phyloP scores from a whole-genome alignment of 352 stramenopile genomes.

The Phytophthora citrophthora region DNA sequence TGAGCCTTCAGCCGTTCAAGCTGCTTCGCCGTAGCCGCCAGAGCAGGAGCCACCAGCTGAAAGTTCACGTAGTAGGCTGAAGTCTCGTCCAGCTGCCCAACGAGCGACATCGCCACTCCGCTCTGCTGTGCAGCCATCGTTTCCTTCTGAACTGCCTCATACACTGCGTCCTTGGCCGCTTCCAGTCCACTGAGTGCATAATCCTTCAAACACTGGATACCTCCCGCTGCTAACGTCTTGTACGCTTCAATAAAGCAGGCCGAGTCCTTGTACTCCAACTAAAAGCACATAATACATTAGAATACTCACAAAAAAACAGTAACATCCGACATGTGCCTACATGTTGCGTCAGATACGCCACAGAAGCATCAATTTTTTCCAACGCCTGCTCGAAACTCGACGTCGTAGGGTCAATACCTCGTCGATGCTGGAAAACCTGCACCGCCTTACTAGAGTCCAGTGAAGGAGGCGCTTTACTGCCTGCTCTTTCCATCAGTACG shows the following conservation, averaged over 20 bases:
- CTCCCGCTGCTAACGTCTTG: constrained; percentile 60
- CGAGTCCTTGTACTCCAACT: constrained; percentile 77
- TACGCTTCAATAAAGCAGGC: constrained; percentile 81
- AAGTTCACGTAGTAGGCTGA: constrained; percentile 85
- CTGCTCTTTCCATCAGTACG: constrained; percentile 22
- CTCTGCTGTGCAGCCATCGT: constrained; percentile 5
- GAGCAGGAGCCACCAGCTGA: constrained; percentile 67
- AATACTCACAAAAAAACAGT: not conserved
- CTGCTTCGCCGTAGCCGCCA: constrained; percentile 65
- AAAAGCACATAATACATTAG: constrained; percentile 7
- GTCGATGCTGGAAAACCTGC: constrained; percentile 81
- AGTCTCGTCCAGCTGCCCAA: constrained; percentile 63
- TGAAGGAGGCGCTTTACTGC: constrained; percentile 2
- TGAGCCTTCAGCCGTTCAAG: constrained; percentile 58
- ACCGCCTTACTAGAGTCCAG: constrained; percentile 42
- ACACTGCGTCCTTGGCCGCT: constrained; percentile 69
- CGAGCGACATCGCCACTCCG: constrained; percentile 12
- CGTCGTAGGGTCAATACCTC: constrained; percentile 75
- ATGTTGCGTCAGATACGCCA: constrained; percentile 72
- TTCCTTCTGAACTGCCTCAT: constrained; percentile 56
- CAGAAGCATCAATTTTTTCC: constrained; percentile 70
- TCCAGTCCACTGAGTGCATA: constrained; percentile 76
- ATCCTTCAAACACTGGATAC: constrained; percentile 71
- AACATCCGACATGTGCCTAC: constrained; percentile 34
- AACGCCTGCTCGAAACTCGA: constrained; percentile 63